Base-by-base conservation (phyloP, 2,329 filamentous ascomycete species). In the Aspergillus ustus region DNA sequence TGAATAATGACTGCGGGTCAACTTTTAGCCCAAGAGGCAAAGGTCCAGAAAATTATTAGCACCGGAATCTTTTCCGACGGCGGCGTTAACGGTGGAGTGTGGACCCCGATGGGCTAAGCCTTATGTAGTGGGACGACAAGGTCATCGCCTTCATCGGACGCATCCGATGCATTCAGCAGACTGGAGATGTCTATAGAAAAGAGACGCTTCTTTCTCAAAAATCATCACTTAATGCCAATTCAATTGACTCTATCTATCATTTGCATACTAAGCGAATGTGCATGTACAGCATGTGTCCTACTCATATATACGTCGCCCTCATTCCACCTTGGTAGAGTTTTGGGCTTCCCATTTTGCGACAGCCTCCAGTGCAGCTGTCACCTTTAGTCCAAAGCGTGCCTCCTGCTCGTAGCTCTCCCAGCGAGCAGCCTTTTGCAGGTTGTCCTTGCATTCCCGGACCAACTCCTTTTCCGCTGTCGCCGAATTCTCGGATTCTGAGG, bases 381-480 rank as follows among this genome's bases (percentile, higher is more conserved):
- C 78, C 66, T 82, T 82, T 51, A 82, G 69, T 7, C 81, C 81
- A 56, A 82, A 72, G 70, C 87, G 80, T 55, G 86, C 83, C 75
- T 89, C 87, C 62, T 89, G 74, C 69, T 88, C 86, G 70, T 85
- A 89, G 19, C 78, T 78, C 67, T 87, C 87, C 86, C 86, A 88
- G 53, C 75, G 80, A 48, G 84, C 83, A 9, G 84, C 84, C 71
- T 84, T 84, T 17, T 84, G 81, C 15, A 89, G 70, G 77, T 84
- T 84, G 40, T 79, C 78, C 65, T 82, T 84, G 67, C 85, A 87
- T 63, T 84, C 79, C 52, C 76, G 75, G 51, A 89, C 75, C 62
- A 77, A 71, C 44, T 79, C 74, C 29, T 65, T 68, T 60, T 82
- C 79, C 20, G 66, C 53, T 7, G 52, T 11, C 1, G 60, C 28